Evolutionary conservation across 2,329 filamentous ascomycete species (phyloP), one percentile per base, ranked within the genome.

Genomic region (Ascochyta lentis): DNA sequence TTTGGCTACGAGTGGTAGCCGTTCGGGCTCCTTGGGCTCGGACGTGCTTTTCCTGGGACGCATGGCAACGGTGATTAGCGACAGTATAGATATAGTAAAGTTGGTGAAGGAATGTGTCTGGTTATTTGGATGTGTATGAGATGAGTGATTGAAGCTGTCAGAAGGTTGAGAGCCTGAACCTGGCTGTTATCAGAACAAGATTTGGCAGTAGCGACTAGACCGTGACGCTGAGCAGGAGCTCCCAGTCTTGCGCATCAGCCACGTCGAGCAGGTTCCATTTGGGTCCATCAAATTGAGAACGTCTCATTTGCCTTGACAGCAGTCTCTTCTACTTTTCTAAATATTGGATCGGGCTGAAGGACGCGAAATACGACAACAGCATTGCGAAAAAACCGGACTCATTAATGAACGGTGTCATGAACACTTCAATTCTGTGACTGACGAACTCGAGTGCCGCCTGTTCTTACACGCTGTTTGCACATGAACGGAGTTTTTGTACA

Each of bases 51-150:
- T 31, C 19, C 10, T 6, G 7, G 43, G 16, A 16, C 26, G 38
- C 34, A 48, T 47, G 22, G 8, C 12, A 35, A 31, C n/a, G 33
- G 33, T 27, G 31, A 38, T 3, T 54, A 54, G 40, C 45, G 40
- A 54, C 49, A 15, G 51, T 29, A 43, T 15, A n/a, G 22, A 38
- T 45, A 22, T 39, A 4, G 34, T 24, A 40, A 24, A 33, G 31
- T 24, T 49, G 37, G 33, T 16, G 40, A 31, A 22, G 2, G 40
- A 54, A 49, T 15, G 39, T n/a, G 34, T 26, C 24, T 37, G 33
- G 12, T 1, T 12, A 16, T 19, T 16, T 23, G 2, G 7, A 38
- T 31, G 15, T 13, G 23, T 9, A 29, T 22, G 40, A 12, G 19
- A 16, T 38, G 10, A 43, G 24, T 22, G 39, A 16, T 6, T 35